Conservation (phyloP, 345 rosid genomes). For the Dipteronia dyeriana region DNA sequence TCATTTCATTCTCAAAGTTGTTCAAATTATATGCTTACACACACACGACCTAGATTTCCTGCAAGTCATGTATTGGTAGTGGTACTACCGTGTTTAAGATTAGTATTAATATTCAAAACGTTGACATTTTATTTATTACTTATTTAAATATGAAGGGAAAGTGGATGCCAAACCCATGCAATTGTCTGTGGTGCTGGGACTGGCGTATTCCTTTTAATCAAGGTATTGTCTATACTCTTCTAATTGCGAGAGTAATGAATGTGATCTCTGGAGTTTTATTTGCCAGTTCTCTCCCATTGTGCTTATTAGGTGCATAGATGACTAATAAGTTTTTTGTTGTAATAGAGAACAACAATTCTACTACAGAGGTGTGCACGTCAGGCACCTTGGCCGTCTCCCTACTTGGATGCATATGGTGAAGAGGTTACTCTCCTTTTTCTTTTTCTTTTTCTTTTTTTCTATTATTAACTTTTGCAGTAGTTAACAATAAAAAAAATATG, state of each 20-base stretch:
- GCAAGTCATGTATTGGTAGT: background rate
- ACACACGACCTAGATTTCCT: background rate
- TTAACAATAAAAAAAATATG: background rate
- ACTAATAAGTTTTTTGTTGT: slow-evolving; percentile 18
- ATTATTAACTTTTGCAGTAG: background rate
- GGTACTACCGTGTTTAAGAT: background rate
- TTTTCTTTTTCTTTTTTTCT: background rate
- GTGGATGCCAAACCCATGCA: slow-evolving; percentile 69
- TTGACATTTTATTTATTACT: slow-evolving; percentile 6
- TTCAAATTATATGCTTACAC: slow-evolving; percentile 2
- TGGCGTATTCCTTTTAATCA: slow-evolving; percentile 80
- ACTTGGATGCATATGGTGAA: slow-evolving; percentile 94
- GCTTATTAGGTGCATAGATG: slow-evolving; percentile 13
- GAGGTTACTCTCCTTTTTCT: slow-evolving; percentile 52
- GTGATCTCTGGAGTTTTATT: background rate
- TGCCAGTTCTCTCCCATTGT: slow-evolving; percentile 16
- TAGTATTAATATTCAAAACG: background rate
- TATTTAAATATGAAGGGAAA: slow-evolving; percentile 49
- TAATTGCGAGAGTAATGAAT: background rate
- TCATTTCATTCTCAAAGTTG: slow-evolving; percentile 11
- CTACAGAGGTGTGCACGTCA: slow-evolving; percentile 80
- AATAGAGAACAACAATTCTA: slow-evolving; percentile 76
- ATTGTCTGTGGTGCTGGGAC: slow-evolving; percentile 78
- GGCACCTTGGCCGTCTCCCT: slow-evolving; percentile 92
- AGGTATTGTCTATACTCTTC: slow-evolving; percentile 41